Base-by-base conservation (phyloP, 1,284 basidiomycete genomes). In the Heterobasidion occidentale region DNA sequence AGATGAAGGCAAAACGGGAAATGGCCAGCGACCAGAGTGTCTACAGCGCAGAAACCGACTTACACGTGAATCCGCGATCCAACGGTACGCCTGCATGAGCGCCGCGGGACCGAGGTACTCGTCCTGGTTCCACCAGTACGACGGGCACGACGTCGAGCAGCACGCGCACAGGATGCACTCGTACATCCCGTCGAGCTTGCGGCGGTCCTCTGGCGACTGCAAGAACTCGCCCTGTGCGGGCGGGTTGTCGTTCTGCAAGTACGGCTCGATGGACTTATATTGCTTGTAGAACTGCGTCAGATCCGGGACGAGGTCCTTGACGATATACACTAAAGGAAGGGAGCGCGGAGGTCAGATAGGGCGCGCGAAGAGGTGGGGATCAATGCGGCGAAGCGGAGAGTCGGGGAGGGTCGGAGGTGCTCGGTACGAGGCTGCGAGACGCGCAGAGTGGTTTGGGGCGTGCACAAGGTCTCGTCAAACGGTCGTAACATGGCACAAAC, bases 111-210 rank as follows among this genome's bases (percentile, higher is more conserved):
- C 95, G 52, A 98, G 88, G 75, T 98, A 99, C 73, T 94, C 90
- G 70, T 99, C 94, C 77, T 96, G 92, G 77, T 98, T 98, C 96
- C 96, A 98, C 96, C 96, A 98, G 77, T 98, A 98, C 57, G 81
- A 85, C 3, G 93, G 94, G 81, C 95, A 98, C 53, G 90, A 93
- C 0, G 95, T 98, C 49, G 93, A 94, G 78, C 96, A 98, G 76
- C 95, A 96, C 0, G 94, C 94, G 67, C 91, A 94, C 54, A 94
- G 81, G 62, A 94, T 93, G 71, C 92, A 94, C 74, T 98, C 96
- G 77, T 98, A 99, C 77, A 98, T 68, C 54, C 96, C 96, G 67
- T 99, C 96, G 20, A 99, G 85, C 74, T 97, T 98, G 77, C 86
- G 87, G 67, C 96, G 85, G 71, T 99, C 94, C 69, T 94, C 94